These are phyloP conservation scores for Lupinus albus DNA, from an alignment of 306 rosid genomes.

Conservation along the genomic window DNA sequence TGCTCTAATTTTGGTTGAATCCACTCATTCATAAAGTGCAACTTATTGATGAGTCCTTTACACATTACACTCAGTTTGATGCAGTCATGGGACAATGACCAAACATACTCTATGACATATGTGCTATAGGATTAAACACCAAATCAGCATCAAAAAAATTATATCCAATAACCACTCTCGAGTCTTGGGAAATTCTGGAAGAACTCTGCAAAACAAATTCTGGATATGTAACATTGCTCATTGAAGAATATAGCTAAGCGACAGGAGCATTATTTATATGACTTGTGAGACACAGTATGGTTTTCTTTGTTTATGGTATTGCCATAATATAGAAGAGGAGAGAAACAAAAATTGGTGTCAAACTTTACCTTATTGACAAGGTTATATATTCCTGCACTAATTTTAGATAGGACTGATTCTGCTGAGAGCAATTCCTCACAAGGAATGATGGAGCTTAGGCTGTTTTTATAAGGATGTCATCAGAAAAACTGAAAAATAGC, in stretches of 20 bases:
- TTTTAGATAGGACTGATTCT: conserved; percentile 47
- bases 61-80: conserved; percentile 5
- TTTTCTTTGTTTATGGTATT: background rate
- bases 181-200: background rate
- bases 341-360: background rate
- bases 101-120: conserved; percentile 11
- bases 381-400: conserved; percentile 53
- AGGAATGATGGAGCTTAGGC: conserved; percentile 67
- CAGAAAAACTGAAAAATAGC: conserved; percentile 55
- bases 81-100: background rate
- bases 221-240: background rate
- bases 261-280: background rate
- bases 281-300: background rate
- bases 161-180: background rate
- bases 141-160: background rate
- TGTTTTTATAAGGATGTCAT: conserved; percentile 63
- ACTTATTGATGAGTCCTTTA: conserved; percentile 8
- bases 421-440: conserved; percentile 63
- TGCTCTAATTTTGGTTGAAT: background rate
- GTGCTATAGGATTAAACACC: background rate
- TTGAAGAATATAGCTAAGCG: background rate
- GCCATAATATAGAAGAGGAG: background rate
- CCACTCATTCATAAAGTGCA: conserved; percentile 4
- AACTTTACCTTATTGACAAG: conserved; percentile 58
- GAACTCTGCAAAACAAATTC: background rate